Evolutionary conservation across 2,329 filamentous ascomycete species (phyloP).

Genomic region (Fusarium miscanthi): DNA sequence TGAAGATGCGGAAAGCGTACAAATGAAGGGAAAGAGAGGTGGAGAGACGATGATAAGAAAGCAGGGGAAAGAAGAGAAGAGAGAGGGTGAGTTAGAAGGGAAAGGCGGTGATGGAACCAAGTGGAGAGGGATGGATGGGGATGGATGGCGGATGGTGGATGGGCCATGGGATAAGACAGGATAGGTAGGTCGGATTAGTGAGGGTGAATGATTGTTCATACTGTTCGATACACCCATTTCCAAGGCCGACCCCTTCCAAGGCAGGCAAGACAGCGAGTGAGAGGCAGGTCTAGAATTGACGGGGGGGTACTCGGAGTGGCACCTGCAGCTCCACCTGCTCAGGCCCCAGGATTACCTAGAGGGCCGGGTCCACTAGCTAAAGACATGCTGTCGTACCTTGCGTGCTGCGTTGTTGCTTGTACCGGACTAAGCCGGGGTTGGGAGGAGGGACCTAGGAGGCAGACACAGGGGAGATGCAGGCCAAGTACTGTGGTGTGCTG

Average conservation of each 20-base stretch:
- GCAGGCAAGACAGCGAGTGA: slow-evolving; percentile 27
- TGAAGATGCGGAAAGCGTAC: slow-evolving; percentile 48
- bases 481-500: slow-evolving; percentile 1
- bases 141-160: slow-evolving; percentile 43
- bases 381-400: slow-evolving; percentile 33
- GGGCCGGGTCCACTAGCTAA: slow-evolving; percentile 1
- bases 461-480: slow-evolving; percentile 20
- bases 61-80: slow-evolving; percentile 49
- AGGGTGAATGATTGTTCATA: slow-evolving; percentile 41
- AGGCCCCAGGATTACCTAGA: slow-evolving; percentile 5
- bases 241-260: slow-evolving; percentile 31
- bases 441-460: background rate
- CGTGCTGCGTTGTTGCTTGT: slow-evolving; percentile 32
- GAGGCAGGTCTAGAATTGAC: slow-evolving; percentile 18
- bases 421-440: slow-evolving; percentile 32
- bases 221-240: slow-evolving; percentile 14
- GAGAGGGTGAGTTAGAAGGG: slow-evolving; percentile 48
- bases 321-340: background rate
- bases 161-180: slow-evolving; percentile 37
- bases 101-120: slow-evolving; percentile 52
- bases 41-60: slow-evolving; percentile 49
- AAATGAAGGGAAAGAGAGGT: slow-evolving; percentile 49
- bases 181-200: slow-evolving; percentile 41
- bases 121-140: slow-evolving; percentile 49
- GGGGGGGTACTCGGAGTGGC: slow-evolving; percentile 25